phyloP scores from a whole-genome alignment of 1,139 yeast species.

The Nadsonia starkeyi-henricii region DNA sequence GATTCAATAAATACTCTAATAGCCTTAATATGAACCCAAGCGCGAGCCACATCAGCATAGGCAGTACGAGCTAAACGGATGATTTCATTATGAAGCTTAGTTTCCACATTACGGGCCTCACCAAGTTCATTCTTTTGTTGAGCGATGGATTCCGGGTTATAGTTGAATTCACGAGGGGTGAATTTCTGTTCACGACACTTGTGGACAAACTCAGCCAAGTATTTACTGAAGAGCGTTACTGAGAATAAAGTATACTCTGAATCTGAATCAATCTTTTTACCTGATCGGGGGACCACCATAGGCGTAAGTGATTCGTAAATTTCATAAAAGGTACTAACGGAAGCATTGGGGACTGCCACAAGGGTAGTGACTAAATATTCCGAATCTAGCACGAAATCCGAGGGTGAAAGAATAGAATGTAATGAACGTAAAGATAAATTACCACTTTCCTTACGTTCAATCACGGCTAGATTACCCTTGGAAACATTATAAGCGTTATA shows the following conservation, averaged over 20 bases:
- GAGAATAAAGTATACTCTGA: conserved; percentile 58
- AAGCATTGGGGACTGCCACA: conserved; percentile 69
- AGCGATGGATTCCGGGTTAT: conserved; percentile 64
- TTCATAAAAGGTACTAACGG: conserved; percentile 44
- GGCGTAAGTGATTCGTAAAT: conserved; percentile 63
- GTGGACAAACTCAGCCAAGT: conserved; percentile 49
- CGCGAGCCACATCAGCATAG: conserved; percentile 66
- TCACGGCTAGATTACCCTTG: conserved; percentile 68
- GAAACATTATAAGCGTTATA: conserved; percentile 67
- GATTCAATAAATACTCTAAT: conserved; percentile 47
- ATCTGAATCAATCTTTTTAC: conserved; percentile 55
- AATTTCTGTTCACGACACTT: conserved; percentile 76
- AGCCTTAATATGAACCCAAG: conserved; percentile 81
- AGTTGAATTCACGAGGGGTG: conserved; percentile 86
- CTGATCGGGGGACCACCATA: conserved; percentile 88
- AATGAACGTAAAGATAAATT: conserved; percentile 82
- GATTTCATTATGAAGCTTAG: conserved; percentile 61
- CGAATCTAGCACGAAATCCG: conserved; percentile 70
- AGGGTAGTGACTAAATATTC: conserved; percentile 76
- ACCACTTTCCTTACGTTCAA: conserved; percentile 84
- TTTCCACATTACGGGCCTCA: conserved; percentile 60
- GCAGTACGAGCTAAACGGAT: conserved; percentile 77
- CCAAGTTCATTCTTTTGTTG: conserved; percentile 67
- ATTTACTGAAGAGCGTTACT: conserved; percentile 78
- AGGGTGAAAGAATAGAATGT: conserved; percentile 76